Evolutionary conservation across 1,139 yeast genomes (phyloP), one percentile per base, ranked within the genome.

Genomic region (Debaryomyces sp.): DNA sequence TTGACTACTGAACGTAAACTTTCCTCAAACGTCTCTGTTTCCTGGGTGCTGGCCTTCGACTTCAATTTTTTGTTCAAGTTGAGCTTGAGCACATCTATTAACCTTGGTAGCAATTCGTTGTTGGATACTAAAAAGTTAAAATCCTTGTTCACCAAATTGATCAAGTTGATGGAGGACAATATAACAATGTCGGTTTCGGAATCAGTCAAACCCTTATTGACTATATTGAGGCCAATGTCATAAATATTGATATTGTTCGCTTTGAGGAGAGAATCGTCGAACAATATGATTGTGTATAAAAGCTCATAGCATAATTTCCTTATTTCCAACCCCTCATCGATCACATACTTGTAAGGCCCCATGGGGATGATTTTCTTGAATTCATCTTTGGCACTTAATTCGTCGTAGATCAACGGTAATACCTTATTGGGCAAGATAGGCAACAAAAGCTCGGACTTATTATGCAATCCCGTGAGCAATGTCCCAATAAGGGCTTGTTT

Each of bases 301-400:
- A 86, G 71, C 60, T 89, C 96, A 62, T 85, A 88, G 8, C 89
- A 77, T 43, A 87, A 77, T 61, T 87, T 88, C 48, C 97, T 75
- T 50, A 85, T 80, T 53, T 84, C 91, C 42, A 88, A 71, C 0
- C 94, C 96, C 57, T 86, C 87, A 60, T 89, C 97, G 41, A 88
- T 80, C 51, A 84, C 84, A 61, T 88, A 92, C 59, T 88, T 88
- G 71, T 87, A 89, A 0, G 96, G 96, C 0, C 97, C 97, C 84
- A 90, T 88, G 42, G 86, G 88, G 36, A 89, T 85, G 10, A 77
- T 70, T 49, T 85, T 84, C 44, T 87, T 81, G 57, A 84, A 84
- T 45, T 78, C 77, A 24, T 75, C 75, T 54, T 80, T 81, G 2
- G 86, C 74, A 13, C 68, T 69, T 35, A 89, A 74, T 58, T 87